A percentile compares a stretch with the other conserved stretches of the same genome.
Conservation (phyloP, 495 filamentous ascomycete genomes). For the Terfezia claveryi region DNA sequence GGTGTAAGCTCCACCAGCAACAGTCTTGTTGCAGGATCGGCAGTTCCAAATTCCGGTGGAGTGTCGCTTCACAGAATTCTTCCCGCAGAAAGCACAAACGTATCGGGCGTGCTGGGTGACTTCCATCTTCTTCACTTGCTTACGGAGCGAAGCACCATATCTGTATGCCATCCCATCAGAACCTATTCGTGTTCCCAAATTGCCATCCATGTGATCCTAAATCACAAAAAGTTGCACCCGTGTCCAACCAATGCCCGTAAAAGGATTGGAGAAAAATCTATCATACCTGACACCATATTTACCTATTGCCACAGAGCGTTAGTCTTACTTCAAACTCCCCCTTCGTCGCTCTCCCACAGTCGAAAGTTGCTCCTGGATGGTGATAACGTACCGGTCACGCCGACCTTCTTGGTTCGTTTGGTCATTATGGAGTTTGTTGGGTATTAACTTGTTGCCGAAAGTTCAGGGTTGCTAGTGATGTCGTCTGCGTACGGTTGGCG, state of each 20-base stretch:
- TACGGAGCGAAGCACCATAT: constrained; percentile 99
- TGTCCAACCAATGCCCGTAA: constrained; percentile 15
- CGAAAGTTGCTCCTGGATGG: not conserved
- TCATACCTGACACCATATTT: constrained; percentile 49
- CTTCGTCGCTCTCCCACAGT: not conserved
- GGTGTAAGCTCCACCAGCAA: constrained; percentile 90
- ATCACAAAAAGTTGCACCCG: constrained; percentile 7
- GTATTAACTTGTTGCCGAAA: too few relatives aligned
- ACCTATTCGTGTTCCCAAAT: constrained; percentile 1
- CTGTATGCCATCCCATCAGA: constrained; percentile 21
- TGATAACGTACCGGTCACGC: constrained; percentile 37
- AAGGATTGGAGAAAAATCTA: constrained; percentile 7
- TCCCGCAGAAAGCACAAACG: constrained; percentile 87
- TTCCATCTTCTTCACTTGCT: constrained; percentile 99
- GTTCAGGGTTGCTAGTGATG: too few relatives aligned
- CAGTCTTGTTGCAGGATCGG: constrained; percentile 76
- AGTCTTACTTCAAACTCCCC: too few relatives aligned
- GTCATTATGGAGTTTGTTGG: constrained; percentile 44
- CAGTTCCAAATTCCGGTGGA: constrained; percentile 95
- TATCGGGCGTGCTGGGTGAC: constrained; percentile 89
- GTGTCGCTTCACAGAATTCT: constrained; percentile 76
- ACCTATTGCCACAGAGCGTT: constrained; percentile 25
- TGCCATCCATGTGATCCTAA: not conserved
- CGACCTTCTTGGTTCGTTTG: constrained; percentile 97
- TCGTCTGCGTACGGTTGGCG: too few relatives aligned